Conservation (phyloP, 768 basidiomycete species). For the Tulasnella sp. region DNA sequence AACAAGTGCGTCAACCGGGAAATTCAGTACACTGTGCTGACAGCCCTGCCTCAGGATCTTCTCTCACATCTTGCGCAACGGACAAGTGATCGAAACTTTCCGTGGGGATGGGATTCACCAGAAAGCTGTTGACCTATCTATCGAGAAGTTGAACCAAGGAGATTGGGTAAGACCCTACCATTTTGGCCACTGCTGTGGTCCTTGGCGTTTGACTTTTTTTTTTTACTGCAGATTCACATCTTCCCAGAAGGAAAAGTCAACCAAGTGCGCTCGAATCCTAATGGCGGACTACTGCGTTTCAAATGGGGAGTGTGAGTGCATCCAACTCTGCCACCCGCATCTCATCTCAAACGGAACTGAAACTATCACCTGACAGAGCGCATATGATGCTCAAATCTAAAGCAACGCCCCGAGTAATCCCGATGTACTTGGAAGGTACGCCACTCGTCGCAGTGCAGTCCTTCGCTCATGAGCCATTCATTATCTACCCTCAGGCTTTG, state of each 20-base stretch:
- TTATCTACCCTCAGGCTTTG: slow-evolving; percentile 45
- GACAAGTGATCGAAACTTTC: slow-evolving; percentile 88
- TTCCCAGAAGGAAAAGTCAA: slow-evolving; percentile 86
- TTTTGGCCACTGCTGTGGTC: background rate
- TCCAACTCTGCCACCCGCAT: background rate
- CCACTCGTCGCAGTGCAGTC: too few relatives aligned
- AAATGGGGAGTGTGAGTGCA: slow-evolving; percentile 89
- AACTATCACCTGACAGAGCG: slow-evolving; percentile 39
- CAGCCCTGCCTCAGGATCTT: slow-evolving; percentile 42
- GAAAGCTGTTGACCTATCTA: slow-evolving; percentile 72
- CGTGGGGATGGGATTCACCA: slow-evolving; percentile 87
- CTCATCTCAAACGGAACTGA: background rate
- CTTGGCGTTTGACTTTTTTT: background rate
- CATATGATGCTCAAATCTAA: slow-evolving; percentile 66
- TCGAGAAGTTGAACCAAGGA: slow-evolving; percentile 67
- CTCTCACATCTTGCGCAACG: slow-evolving; percentile 75
- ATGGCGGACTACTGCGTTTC: slow-evolving; percentile 51
- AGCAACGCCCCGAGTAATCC: slow-evolving; percentile 68
- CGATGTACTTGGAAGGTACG: slow-evolving; percentile 87
- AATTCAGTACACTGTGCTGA: background rate
- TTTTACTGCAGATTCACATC: slow-evolving; percentile 61
- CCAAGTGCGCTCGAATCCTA: slow-evolving; percentile 36
- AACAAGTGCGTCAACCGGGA: slow-evolving; percentile 52
- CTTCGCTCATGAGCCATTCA: too few relatives aligned
- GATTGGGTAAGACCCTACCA: slow-evolving; percentile 57